phyloP scores from a whole-genome alignment of 78 protist species.

The Isochrysis galbana region DNA sequence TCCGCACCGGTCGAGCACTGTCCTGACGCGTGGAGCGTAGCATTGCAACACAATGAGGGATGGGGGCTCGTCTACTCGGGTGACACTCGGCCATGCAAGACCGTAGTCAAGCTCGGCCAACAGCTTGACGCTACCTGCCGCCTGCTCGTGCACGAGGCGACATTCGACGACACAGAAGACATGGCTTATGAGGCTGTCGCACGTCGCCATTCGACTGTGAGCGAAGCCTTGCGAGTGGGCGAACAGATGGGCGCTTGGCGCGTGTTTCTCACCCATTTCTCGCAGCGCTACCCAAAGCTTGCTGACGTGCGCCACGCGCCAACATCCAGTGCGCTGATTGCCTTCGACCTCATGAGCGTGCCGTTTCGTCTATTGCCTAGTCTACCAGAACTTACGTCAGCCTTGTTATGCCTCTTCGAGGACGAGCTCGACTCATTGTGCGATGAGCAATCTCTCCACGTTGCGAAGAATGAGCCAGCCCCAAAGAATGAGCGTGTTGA shows the following conservation, averaged over 20 bases:
- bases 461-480: too few species aligned
- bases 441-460: too few species aligned
- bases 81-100: slow-evolving; percentile 85
- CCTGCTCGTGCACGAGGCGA: slow-evolving; percentile 83
- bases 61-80: slow-evolving; percentile 80
- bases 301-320: background rate
- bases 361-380: background rate
- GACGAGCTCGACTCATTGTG: too few species aligned
- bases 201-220: slow-evolving; percentile 53
- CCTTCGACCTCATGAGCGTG: background rate
- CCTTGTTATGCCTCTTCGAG: too few species aligned
- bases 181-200: slow-evolving; percentile 28
- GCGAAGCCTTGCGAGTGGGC: slow-evolving; percentile 73
- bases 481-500: too few species aligned
- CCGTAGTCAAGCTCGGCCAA: too few species aligned
- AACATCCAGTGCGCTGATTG: background rate
- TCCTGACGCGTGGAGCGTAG: slow-evolving; percentile 64
- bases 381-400: too few species aligned
- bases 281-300: slow-evolving; percentile 75
- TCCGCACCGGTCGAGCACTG: slow-evolving; percentile 70
- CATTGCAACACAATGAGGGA: slow-evolving; percentile 48
- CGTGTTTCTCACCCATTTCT: slow-evolving; percentile 82
- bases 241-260: slow-evolving; percentile 67
- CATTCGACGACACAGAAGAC: slow-evolving; percentile 73
- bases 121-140: background rate